Evolutionary conservation across 345 rosid genomes (phyloP).

Genomic region (Linum usitatissimum): DNA sequence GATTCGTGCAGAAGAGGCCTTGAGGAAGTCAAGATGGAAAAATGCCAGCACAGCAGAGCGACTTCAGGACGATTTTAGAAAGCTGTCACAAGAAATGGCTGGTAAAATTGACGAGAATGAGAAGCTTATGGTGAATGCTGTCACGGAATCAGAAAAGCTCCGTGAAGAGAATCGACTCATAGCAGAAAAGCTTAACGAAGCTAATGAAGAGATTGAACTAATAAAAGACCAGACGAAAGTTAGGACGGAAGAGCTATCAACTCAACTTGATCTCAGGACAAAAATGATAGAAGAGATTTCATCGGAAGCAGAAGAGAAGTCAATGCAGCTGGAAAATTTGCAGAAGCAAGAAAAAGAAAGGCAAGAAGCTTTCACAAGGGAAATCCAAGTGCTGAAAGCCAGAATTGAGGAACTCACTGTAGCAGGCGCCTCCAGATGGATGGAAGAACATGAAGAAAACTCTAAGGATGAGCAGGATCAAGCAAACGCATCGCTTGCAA

Average conservation of each 20-base stretch:
- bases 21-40: constrained; percentile 26
- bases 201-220: constrained; percentile 15
- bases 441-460: constrained; percentile 19
- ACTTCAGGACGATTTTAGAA: constrained; percentile 22
- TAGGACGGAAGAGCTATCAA: constrained; percentile 12
- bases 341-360: constrained; percentile 17
- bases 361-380: constrained; percentile 35
- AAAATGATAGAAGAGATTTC: constrained; percentile 14
- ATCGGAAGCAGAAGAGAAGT: constrained; percentile 8
- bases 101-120: constrained; percentile 22
- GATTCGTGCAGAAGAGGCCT: constrained; percentile 22
- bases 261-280: constrained; percentile 15
- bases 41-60: constrained; percentile 23
- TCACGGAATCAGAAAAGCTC: constrained; percentile 17
- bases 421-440: constrained; percentile 16
- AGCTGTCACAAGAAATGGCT: constrained; percentile 23
- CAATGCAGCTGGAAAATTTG: constrained; percentile 8
- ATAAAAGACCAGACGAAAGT: constrained; percentile 12
- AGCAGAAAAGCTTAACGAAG: constrained; percentile 17
- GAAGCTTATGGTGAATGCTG: constrained; percentile 11
- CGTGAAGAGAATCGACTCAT: constrained; percentile 12
- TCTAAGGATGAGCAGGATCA: constrained; percentile 24
- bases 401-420: constrained; percentile 28
- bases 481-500: constrained; percentile 25
- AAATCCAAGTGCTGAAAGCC: constrained; percentile 43